These are phyloP conservation scores for Amylostereum areolatum DNA, from an alignment of 1,284 basidiomycete genomes.

Conservation along the genomic window DNA sequence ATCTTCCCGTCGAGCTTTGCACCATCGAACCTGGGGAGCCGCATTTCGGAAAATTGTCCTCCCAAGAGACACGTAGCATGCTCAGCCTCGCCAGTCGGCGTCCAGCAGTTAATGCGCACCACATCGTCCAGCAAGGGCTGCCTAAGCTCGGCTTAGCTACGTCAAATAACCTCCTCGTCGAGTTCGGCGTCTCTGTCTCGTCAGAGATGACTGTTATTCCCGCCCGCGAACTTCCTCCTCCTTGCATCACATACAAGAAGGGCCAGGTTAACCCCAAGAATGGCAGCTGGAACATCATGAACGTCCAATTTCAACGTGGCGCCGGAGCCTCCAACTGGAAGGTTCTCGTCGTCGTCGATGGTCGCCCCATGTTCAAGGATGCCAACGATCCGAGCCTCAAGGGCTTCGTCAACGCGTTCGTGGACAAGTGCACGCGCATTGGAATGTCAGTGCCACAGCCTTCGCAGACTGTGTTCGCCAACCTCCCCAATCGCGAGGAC, in stretches of 20 bases:
- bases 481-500: constrained; percentile 19
- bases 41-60: constrained; percentile 46
- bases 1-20: constrained; percentile 66
- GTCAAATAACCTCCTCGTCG: constrained; percentile 27
- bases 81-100: constrained; percentile 55
- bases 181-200: constrained; percentile 52
- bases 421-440: constrained; percentile 41
- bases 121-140: constrained; percentile 54
- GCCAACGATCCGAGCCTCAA: constrained; percentile 35
- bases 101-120: constrained; percentile 49
- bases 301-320: constrained; percentile 56
- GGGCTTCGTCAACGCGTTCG: constrained; percentile 42
- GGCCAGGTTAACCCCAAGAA: constrained; percentile 39
- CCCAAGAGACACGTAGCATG: constrained; percentile 56
- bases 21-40: constrained; percentile 52
- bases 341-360: constrained; percentile 52
- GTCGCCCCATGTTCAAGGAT: constrained; percentile 32
- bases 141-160: constrained; percentile 43
- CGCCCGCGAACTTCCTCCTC: constrained; percentile 55
- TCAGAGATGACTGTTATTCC: constrained; percentile 55
- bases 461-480: constrained; percentile 33
- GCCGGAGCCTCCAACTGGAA: constrained; percentile 47
- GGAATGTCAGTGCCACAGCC: constrained; percentile 42
- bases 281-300: constrained; percentile 68
- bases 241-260: constrained; percentile 44